A percentile compares a stretch with the other conserved stretches of the same genome.
phyloP scores from a whole-genome alignment of 768 basidiomycete genomes.

The Termitomyces eurrhizus region DNA sequence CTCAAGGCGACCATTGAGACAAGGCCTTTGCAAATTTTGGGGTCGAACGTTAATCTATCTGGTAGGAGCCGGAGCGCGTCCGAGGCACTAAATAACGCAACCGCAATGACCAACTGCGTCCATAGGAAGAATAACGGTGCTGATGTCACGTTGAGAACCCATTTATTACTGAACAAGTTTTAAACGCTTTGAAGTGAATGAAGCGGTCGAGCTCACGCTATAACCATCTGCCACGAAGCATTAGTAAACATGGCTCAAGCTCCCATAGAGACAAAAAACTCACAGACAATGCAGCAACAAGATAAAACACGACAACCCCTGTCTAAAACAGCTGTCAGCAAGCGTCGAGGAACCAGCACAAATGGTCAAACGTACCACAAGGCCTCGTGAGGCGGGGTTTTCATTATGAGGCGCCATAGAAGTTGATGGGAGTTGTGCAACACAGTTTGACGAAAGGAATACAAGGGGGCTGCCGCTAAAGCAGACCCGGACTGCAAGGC shows the following conservation, averaged over 20 bases:
- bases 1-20: slow-evolving; percentile 73
- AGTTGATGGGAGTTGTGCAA: slow-evolving; percentile 9
- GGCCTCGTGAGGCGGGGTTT: slow-evolving; percentile 36
- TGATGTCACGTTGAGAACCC: slow-evolving; percentile 74
- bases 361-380: slow-evolving; percentile 34
- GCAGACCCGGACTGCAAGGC: background rate
- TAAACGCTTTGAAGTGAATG: slow-evolving; percentile 2
- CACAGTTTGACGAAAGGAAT: slow-evolving; percentile 5
- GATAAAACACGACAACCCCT: slow-evolving; percentile 79
- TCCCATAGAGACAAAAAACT: slow-evolving; percentile 27
- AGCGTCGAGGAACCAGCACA: background rate
- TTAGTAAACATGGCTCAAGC: background rate
- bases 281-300: slow-evolving; percentile 85
- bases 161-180: slow-evolving; percentile 66
- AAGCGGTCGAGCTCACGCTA: slow-evolving; percentile 54
- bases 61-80: slow-evolving; percentile 63
- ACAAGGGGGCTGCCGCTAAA: slow-evolving; percentile 5
- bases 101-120: slow-evolving; percentile 76
- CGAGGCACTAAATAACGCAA: slow-evolving; percentile 65
- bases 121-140: slow-evolving; percentile 87
- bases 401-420: slow-evolving; percentile 25
- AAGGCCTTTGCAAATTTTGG: slow-evolving; percentile 66
- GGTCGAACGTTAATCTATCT: slow-evolving; percentile 60
- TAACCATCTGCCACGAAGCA: slow-evolving; percentile 65
- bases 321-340: slow-evolving; percentile 34